These are phyloP conservation scores for Picochlorum sp. DNA, from an alignment of 139 green algal genomes.

Conservation along the genomic window DNA sequence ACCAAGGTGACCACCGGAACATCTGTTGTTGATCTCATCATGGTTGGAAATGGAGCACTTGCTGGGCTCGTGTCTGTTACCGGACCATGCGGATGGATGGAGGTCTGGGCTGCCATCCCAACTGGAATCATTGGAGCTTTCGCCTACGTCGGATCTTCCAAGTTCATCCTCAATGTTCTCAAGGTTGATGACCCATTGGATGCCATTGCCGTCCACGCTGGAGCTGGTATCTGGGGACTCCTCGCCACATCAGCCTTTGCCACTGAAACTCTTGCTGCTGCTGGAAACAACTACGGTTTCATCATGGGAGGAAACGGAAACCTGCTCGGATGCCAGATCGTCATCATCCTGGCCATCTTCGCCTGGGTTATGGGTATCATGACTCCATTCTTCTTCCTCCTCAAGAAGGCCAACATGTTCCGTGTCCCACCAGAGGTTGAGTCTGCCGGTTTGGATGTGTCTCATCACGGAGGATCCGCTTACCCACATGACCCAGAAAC, in stretches of 20 bases:
- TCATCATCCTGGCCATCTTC: slow-evolving; percentile 47
- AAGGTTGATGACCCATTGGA: slow-evolving; percentile 69
- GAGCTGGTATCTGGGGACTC: slow-evolving; percentile 52
- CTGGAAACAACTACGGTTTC: slow-evolving; percentile 36
- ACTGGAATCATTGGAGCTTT: slow-evolving; percentile 53
- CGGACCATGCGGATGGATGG: slow-evolving; percentile 50
- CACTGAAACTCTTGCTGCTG: slow-evolving; percentile 36
- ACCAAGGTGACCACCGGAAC: slow-evolving; percentile 28
- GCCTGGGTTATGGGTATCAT: slow-evolving; percentile 56
- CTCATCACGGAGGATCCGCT: slow-evolving; percentile 51
- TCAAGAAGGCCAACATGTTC: slow-evolving; percentile 56
- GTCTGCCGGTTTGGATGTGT: slow-evolving; percentile 56
- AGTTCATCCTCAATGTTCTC: slow-evolving; percentile 27
- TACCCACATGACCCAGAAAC: slow-evolving; percentile 22
- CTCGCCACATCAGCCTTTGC: slow-evolving; percentile 50
- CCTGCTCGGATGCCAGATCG: slow-evolving; percentile 45
- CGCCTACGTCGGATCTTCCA: slow-evolving; percentile 40
- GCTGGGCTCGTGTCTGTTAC: slow-evolving; percentile 75
- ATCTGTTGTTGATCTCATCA: slow-evolving; percentile 63
- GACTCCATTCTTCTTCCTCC: slow-evolving; percentile 58
- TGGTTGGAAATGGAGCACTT: slow-evolving; percentile 69
- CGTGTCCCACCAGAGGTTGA: slow-evolving; percentile 54
- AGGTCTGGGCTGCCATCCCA: slow-evolving; percentile 77
- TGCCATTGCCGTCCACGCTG: slow-evolving; percentile 70
- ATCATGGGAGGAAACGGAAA: slow-evolving; percentile 51